Base-by-base conservation (phyloP, 1,284 basidiomycete species). In the Termitomyces sp. region DNA sequence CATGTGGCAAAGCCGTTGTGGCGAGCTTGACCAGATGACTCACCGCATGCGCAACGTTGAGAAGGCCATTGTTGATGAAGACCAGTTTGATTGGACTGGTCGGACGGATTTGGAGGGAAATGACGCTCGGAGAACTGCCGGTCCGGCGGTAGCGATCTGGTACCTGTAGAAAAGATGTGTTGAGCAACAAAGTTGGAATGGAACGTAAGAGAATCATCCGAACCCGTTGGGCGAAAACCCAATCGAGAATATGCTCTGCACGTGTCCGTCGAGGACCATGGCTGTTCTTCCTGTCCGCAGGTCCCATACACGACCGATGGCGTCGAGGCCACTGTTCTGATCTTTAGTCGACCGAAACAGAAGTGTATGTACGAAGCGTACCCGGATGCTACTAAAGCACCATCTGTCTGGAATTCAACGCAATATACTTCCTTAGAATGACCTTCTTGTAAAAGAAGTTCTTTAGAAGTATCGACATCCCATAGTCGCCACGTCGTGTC, bases 401-500 rank as follows among this genome's bases (percentile, higher is more conserved):
- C 97, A 66, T 99, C 97, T 60, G 88, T 81, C 66, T 99, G 97
- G 67, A 97, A 99, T 53, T 95, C 93, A 16, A 99, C 80, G 1
- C 93, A 79, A 66, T 97, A 98, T 0, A 99, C 95, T 67, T 97
- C 95, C 66, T 95, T 95, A 14, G 93, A 95, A 66, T 99, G 97
- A 0, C 97, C 97, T 68, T 99, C 96, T 70, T 99, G 97, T 2
- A 93, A 69, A 18, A 97, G 73, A 3, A 99, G 70, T 64, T 97
- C 94, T 64, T 85, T 82, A 1, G 84, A 74, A 1, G 84, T 90
- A 42, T 79, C 76, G 1, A 93, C 86, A 67, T 99, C 95, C 97
- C 97, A 99, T 44, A 99, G 70, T 37, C 97, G 77, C 96, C 97
- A 99, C n/a, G 96, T 93, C 3, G 93, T 97, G 68, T 99, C 97